Evolutionary conservation across 23 red algal species (phyloP).

Genomic region (Pyropia yezoensis): DNA sequence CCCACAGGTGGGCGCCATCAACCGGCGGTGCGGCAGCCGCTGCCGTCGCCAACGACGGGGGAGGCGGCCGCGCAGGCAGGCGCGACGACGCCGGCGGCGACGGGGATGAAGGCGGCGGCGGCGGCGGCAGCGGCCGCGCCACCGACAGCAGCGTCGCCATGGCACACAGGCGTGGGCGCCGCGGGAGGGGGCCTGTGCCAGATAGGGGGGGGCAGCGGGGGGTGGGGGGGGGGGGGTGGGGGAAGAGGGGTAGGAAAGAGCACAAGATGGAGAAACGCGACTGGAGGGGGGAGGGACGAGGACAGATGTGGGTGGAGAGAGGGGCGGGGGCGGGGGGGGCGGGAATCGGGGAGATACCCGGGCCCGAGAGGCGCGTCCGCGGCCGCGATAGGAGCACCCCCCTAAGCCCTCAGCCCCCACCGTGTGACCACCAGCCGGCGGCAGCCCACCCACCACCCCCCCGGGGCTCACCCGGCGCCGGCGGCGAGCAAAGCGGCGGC

Average conservation of each 20-base stretch:
- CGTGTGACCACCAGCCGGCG: too few species aligned
- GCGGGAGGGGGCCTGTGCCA: background rate
- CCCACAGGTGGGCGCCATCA: background rate
- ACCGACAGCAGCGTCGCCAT: background rate
- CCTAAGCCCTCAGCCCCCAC: too few species aligned
- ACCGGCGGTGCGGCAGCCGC: too few species aligned
- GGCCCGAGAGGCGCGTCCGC: too few species aligned
- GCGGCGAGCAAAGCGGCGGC: too few species aligned
- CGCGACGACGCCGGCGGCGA: background rate
- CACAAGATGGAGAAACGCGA: background rate
- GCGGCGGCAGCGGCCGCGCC: background rate
- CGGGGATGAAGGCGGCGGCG: background rate
- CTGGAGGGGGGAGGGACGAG: background rate
- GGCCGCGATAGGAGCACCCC: too few species aligned
- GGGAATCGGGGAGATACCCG: too few species aligned
- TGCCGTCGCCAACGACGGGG: too few species aligned
- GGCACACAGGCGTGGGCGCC: slow-evolving; percentile 1
- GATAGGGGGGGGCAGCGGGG: background rate
- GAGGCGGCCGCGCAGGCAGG: background rate
- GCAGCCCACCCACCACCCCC: too few species aligned
- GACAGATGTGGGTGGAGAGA: background rate
- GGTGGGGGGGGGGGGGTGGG: background rate
- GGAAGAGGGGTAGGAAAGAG: background rate
- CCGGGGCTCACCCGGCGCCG: too few species aligned
- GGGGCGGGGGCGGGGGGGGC: too few species aligned